Conservation (phyloP, 169 alveolate species). For the Condylostoma magnum region DNA sequence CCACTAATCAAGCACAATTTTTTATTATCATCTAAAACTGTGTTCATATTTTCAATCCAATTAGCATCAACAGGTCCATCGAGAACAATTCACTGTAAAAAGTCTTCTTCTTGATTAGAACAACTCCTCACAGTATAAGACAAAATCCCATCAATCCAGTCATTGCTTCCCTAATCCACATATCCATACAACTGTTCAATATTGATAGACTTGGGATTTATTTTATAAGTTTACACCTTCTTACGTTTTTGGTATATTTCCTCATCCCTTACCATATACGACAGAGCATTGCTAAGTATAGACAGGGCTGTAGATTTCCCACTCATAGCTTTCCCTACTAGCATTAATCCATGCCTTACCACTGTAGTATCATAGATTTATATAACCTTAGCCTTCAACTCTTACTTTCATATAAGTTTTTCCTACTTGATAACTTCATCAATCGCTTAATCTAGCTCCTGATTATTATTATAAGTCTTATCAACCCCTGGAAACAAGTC, state of each 20-base stretch:
- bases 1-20: conserved; percentile 77
- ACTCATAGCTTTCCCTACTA: conserved; percentile 84
- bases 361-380: conserved; percentile 82
- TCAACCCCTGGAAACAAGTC: conserved; percentile 72
- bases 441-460: conserved; percentile 61
- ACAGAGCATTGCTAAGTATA: conserved; percentile 7
- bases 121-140: conserved; percentile 69
- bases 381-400: conserved; percentile 74
- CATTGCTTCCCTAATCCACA: conserved; percentile 75
- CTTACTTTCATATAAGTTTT: conserved; percentile 50
- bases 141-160: conserved; percentile 89
- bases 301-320: conserved; percentile 74
- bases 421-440: conserved; percentile 31
- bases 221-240: conserved; percentile 67
- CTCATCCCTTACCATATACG: conserved; percentile 30
- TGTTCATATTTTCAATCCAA: conserved; percentile 90
- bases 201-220: conserved; percentile 85
- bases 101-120: conserved; percentile 70
- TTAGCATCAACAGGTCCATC: conserved; percentile 92
- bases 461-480: conserved; percentile 70
- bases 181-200: conserved; percentile 83
- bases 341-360: conserved; percentile 89
- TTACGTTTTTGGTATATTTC: conserved; percentile 55
- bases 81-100: conserved; percentile 83
- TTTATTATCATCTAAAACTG: conserved; percentile 87